Evolutionary conservation across 1,284 basidiomycete species (phyloP), one percentile per base, ranked within the genome.

Genomic region (Rhodotorula glutinis): DNA sequence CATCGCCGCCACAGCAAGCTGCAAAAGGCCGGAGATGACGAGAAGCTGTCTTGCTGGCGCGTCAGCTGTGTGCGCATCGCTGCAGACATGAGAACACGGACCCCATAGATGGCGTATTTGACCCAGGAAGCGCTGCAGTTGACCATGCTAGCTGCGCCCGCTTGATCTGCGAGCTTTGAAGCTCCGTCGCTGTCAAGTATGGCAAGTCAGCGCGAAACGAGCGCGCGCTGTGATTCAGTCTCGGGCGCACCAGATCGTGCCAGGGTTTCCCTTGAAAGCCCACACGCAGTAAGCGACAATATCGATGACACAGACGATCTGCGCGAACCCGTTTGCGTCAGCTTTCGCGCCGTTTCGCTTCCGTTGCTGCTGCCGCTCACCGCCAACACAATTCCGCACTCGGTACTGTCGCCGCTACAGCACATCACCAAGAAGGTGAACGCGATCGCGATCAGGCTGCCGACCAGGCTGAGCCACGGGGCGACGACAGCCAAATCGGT

Each of bases 41-140:
- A 62, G 25, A 16, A 62, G 25, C 60, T 62, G 44, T 2, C 8
- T 19, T 8, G 49, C 23, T 3, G 16, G 5, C 23, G 1, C n/a
- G 19, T 29, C 27, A n/a, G 11, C 29, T 29, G 38, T 3, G 30
- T 13, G 21, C 8, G 1, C 16, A 21, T 8, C 8, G 4, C 19
- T 14, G 16, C 2, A 4, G n/a, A 14, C 17, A 23, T 11, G 3
- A 38, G 13, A n/a, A 4, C 4, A 52, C 63, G 27, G 25, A 65
- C 63, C 3, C 41, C 55, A 33, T 52, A 53, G 3, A 53, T 29
- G 13, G 38, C 27, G 14, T 40, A 57, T 9, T 30, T 29, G 30
- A 65, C 29, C 64, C 64, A 65, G 3, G 13, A 4, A 3, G 40
- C 53, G 21, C 53, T 40, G 64, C 64, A 65, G 19, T 41, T 33